phyloP scores from a whole-genome alignment of 768 basidiomycete genomes.

The Gymnopilus dilepis region DNA sequence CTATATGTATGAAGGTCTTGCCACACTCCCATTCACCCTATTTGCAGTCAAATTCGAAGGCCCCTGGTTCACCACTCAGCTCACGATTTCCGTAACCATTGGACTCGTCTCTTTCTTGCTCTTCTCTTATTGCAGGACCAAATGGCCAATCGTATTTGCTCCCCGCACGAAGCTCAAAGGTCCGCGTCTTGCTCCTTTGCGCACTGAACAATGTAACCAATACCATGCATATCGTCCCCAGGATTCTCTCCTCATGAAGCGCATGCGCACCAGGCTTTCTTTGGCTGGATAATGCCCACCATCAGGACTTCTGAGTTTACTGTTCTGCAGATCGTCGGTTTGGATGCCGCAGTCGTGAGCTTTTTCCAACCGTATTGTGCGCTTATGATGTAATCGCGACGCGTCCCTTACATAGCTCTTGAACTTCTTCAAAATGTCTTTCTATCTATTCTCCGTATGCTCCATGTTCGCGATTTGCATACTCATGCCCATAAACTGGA shows the following conservation, averaged over 20 bases:
- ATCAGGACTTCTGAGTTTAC: conserved; percentile 90
- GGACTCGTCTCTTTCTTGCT: conserved; percentile 82
- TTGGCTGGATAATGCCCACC: conserved; percentile 97
- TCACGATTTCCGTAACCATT: conserved; percentile 75
- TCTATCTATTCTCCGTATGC: conserved; percentile 88
- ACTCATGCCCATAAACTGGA: conserved; percentile 96
- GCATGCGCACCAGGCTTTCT: conserved; percentile 84
- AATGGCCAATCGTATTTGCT: conserved; percentile 91
- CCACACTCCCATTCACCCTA: conserved; percentile 5
- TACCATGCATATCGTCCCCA: conserved; percentile 38
- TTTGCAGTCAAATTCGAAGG: conserved; percentile 79
- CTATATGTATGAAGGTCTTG: background rate
- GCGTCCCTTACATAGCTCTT: conserved; percentile 71
- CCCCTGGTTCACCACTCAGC: conserved; percentile 95
- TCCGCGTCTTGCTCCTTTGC: conserved; percentile 34
- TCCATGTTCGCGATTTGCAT: conserved; percentile 81
- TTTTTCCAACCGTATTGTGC: background rate
- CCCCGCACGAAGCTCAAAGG: conserved; percentile 96
- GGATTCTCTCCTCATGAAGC: conserved; percentile 95
- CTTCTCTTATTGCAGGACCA: conserved; percentile 87
- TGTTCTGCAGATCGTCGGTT: conserved; percentile 92
- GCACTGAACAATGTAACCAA: conserved; percentile 14
- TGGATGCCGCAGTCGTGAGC: conserved; percentile 95
- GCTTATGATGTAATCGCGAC: background rate
- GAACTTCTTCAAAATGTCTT: conserved; percentile 95